A percentile compares a stretch with the other conserved stretches of the same genome.
Evolutionary conservation across 768 basidiomycete genomes (phyloP).

Genomic region (Kwoniella dejecticola): DNA sequence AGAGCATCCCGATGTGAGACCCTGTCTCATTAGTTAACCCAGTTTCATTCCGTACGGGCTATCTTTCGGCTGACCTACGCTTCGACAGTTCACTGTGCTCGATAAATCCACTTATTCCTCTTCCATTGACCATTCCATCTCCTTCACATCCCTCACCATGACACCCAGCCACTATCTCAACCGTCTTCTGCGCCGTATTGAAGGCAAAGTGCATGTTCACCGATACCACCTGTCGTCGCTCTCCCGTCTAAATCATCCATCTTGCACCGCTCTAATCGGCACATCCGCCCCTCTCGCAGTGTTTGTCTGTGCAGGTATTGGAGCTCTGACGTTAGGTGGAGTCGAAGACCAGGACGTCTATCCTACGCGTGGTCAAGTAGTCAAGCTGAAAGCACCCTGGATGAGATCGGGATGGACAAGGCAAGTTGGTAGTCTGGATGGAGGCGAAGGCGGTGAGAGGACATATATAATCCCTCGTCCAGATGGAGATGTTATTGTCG

Average conservation of each 20-base stretch:
- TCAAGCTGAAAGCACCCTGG: slow-evolving; percentile 50
- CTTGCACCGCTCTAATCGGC: slow-evolving; percentile 28
- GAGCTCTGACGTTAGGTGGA: slow-evolving; percentile 48
- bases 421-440: slow-evolving; percentile 45
- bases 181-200: slow-evolving; percentile 39
- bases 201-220: slow-evolving; percentile 37
- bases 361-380: slow-evolving; percentile 54
- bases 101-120: neutral
- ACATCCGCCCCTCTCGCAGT: slow-evolving; percentile 25
- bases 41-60: no score
- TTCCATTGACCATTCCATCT: slow-evolving; percentile 42
- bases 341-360: slow-evolving; percentile 47
- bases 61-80: neutral
- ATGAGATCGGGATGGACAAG: slow-evolving; percentile 50
- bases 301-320: slow-evolving; percentile 53
- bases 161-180: slow-evolving; percentile 50
- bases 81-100: slow-evolving; percentile 24
- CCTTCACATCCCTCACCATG: slow-evolving; percentile 56
- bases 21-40: neutral
- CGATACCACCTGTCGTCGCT: slow-evolving; percentile 41
- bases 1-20: slow-evolving; percentile 53
- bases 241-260: slow-evolving; percentile 22
- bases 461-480: slow-evolving; percentile 56
- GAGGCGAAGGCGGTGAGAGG: slow-evolving; percentile 50
- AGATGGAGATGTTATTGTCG: slow-evolving; percentile 54